Percentiles rank a stretch among this genome's conserved stretches.
Conservation (phyloP, 805 yeast species). For the Pichia occidentalis region DNA sequence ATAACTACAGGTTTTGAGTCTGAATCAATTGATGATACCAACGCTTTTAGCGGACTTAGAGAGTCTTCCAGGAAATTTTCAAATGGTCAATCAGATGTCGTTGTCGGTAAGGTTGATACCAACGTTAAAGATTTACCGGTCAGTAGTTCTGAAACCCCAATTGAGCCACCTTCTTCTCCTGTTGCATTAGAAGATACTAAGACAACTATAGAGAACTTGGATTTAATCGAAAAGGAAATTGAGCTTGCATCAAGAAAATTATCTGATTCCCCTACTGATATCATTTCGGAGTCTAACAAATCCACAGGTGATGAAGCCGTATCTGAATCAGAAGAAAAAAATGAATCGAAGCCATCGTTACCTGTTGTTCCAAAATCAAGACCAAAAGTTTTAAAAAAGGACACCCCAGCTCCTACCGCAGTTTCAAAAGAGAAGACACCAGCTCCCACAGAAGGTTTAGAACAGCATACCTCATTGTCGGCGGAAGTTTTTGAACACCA, state of each 20-base stretch:
- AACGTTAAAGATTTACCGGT: too few species aligned
- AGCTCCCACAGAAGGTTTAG: constrained; percentile 1
- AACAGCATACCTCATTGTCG: too few species aligned
- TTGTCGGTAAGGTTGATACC: too few species aligned
- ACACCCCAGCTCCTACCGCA: not conserved
- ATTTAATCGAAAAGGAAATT: constrained; percentile 1
- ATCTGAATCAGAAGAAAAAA: not conserved
- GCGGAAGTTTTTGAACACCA: too few species aligned
- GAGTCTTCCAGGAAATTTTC: too few species aligned
- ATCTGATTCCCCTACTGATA: not conserved
- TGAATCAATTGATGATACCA: too few species aligned
- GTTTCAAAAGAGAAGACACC: not conserved
- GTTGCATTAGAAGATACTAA: too few species aligned
- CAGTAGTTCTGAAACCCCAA: too few species aligned
- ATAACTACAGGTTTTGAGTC: too few species aligned
- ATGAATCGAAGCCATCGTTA: not conserved
- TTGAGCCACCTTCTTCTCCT: not conserved
- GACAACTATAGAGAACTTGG: constrained; percentile 5
- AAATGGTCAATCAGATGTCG: too few species aligned
- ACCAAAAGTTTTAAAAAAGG: not conserved
- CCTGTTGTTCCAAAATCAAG: constrained; percentile 12
- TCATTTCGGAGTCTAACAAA: not conserved
- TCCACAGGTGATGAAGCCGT: not conserved
- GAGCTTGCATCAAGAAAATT: not conserved
- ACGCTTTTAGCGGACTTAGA: too few species aligned